Percentiles rank a stretch among this genome's conserved stretches.
Conservation (phyloP, 331 rosid genomes). For the Erythrophleum ivorense region DNA sequence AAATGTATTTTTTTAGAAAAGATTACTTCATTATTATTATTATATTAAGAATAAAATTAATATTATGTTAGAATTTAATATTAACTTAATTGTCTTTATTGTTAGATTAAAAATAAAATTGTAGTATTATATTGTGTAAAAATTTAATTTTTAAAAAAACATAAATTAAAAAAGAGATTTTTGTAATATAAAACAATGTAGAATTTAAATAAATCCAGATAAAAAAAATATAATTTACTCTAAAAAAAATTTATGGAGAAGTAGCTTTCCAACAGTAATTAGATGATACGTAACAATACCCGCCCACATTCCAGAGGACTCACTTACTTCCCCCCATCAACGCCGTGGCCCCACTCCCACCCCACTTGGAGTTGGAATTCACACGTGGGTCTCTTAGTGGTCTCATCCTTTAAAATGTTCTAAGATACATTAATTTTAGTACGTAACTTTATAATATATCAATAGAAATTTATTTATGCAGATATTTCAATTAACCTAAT, state of each 20-base stretch:
- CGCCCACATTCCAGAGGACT: neutral
- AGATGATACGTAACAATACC: neutral
- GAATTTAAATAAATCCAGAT: too few relatives aligned
- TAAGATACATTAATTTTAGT: neutral
- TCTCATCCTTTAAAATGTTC: neutral
- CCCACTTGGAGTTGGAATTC: conserved; percentile 6
- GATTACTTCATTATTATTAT: too few relatives aligned
- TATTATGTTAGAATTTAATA: too few relatives aligned
- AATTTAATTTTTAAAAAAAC: too few relatives aligned
- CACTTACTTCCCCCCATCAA: neutral
- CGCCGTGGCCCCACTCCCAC: neutral
- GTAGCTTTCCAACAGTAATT: neutral
- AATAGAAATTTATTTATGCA: neutral
- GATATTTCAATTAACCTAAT: neutral
- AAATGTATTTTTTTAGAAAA: too few relatives aligned
- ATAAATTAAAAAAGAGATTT: too few relatives aligned
- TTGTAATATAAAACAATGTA: too few relatives aligned
- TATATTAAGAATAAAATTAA: too few relatives aligned
- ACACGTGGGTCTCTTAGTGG: neutral
- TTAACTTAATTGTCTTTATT: too few relatives aligned
- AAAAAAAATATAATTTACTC: neutral
- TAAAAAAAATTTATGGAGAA: neutral
- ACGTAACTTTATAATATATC: neutral
- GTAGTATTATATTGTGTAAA: too few relatives aligned
- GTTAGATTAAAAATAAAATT: too few relatives aligned